phyloP scores from a whole-genome alignment of 805 yeast genomes.

The Wickerhamomyces ciferrii region DNA sequence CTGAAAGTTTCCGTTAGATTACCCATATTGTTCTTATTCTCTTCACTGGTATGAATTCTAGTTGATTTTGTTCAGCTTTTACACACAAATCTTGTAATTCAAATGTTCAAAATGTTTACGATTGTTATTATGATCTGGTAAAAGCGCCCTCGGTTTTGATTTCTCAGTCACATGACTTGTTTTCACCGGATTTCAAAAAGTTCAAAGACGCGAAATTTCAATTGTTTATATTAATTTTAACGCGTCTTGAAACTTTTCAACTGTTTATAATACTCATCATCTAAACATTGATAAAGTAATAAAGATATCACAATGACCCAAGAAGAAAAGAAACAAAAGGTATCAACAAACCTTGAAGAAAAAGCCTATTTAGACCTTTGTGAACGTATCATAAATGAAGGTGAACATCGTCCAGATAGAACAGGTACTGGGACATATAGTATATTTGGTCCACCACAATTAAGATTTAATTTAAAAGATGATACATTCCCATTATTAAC shows the following conservation, averaged over 20 bases:
- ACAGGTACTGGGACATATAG: constrained; percentile 96
- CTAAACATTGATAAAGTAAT: no score
- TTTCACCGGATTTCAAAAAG: no score
- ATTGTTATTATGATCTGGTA: no score
- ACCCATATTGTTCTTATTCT: constrained; percentile 6
- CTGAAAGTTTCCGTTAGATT: constrained; percentile 12
- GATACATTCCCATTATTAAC: constrained; percentile 84
- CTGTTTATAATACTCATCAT: not conserved
- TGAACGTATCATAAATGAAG: constrained; percentile 66
- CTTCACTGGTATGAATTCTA: not conserved
- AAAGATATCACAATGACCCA: constrained; percentile 9
- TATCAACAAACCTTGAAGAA: constrained; percentile 45
- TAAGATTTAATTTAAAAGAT: constrained; percentile 71
- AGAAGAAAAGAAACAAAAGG: constrained; percentile 3
- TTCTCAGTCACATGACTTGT: no score
- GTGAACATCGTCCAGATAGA: constrained; percentile 91
- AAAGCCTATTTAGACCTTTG: constrained; percentile 85
- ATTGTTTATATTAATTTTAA: no score
- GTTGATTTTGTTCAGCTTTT: no score
- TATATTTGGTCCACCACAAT: constrained; percentile 92
- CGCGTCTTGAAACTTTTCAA: not conserved
- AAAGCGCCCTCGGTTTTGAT: no score
- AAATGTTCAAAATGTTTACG: no score
- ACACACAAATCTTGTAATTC: no score
- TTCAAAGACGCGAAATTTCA: no score